Conservation (phyloP, 1,284 basidiomycete species). For the Trichosporon coremiiforme region DNA sequence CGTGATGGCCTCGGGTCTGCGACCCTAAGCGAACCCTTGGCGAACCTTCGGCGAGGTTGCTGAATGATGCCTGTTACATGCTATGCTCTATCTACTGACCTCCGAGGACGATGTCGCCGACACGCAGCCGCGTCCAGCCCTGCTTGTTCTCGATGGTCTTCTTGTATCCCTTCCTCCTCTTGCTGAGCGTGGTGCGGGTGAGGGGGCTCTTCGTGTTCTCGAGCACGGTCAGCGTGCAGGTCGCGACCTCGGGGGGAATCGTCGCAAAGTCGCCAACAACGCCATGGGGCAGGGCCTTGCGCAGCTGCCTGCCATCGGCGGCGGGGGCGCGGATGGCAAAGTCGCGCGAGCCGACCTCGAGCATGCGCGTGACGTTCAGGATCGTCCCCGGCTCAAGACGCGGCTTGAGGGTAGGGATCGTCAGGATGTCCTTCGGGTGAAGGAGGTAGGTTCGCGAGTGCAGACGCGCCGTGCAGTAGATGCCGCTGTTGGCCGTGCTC, state of each 20-base stretch:
- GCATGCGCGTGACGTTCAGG: slow-evolving; percentile 78
- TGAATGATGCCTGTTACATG: slow-evolving; percentile 24
- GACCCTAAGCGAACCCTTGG: too few species aligned
- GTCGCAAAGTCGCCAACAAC: slow-evolving; percentile 29
- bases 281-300: slow-evolving; percentile 41
- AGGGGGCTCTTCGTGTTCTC: slow-evolving; percentile 94
- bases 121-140: slow-evolving; percentile 84
- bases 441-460: slow-evolving; percentile 85
- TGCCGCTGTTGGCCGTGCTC: slow-evolving; percentile 64
- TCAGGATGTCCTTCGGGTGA: slow-evolving; percentile 84
- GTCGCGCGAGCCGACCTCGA: slow-evolving; percentile 92
- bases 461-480: slow-evolving; percentile 88
- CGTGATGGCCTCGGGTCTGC: too few species aligned
- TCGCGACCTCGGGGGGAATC: slow-evolving; percentile 59
- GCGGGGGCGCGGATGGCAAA: slow-evolving; percentile 69
- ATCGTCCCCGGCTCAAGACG: slow-evolving; percentile 71
- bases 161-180: slow-evolving; percentile 93
- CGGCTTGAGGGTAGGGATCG: slow-evolving; percentile 77
- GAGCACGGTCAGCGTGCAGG: slow-evolving; percentile 82
- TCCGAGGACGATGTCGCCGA: slow-evolving; percentile 65
- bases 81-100: slow-evolving; percentile 21
- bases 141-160: slow-evolving; percentile 85
- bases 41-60: too few species aligned
- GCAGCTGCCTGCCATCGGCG: slow-evolving; percentile 60
- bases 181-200: slow-evolving; percentile 92